Evolutionary conservation across 768 basidiomycete genomes (phyloP).

Genomic region (Boletus coccyginus): DNA sequence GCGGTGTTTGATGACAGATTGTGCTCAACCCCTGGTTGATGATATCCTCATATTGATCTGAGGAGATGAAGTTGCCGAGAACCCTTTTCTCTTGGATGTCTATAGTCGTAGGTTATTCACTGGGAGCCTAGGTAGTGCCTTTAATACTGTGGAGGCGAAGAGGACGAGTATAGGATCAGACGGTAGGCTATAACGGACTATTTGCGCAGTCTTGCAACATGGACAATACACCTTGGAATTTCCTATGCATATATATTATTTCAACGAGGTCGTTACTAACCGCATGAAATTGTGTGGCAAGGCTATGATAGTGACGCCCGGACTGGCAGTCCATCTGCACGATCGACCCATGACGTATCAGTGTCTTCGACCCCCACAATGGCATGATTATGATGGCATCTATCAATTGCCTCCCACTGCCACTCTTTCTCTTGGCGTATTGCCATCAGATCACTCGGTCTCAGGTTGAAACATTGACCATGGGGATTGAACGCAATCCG

Average conservation of each 20-base stretch:
- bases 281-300: too few relatives aligned
- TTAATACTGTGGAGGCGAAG: neutral
- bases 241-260: neutral
- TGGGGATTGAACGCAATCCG: neutral
- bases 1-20: slow-evolving; percentile 41
- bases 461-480: too few relatives aligned
- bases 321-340: too few relatives aligned
- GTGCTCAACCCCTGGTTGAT: slow-evolving; percentile 87
- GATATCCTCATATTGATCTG: slow-evolving; percentile 62
- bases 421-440: neutral
- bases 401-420: neutral
- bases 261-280: neutral
- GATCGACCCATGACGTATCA: too few relatives aligned
- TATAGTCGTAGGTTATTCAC: neutral
- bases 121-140: neutral
- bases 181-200: neutral
- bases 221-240: neutral
- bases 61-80: neutral
- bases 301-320: too few relatives aligned
- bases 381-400: neutral
- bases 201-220: neutral
- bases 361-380: neutral
- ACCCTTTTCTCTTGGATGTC: neutral
- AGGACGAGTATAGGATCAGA: neutral
- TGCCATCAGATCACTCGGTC: neutral